Percentiles rank a stretch among this genome's conserved stretches.
Conservation (phyloP, 768 basidiomycete species). For the Amanita jacksonii region DNA sequence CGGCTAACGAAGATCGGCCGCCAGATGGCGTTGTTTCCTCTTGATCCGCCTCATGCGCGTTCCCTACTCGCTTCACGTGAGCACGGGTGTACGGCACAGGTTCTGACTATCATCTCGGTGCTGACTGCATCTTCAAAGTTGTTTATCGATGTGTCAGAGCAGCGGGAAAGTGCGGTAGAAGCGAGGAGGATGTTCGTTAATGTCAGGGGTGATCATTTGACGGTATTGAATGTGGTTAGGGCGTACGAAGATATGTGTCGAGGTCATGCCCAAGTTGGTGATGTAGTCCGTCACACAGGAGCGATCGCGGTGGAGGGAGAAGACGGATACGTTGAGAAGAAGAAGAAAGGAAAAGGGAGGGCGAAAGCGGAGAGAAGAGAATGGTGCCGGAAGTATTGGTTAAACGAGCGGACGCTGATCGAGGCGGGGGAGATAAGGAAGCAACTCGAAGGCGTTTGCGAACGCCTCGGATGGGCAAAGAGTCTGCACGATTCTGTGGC, state of each 20-base stretch:
- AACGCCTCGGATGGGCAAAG: slow-evolving; percentile 27
- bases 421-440: slow-evolving; percentile 74
- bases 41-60: slow-evolving; percentile 80
- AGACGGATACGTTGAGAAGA: not conserved
- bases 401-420: slow-evolving; percentile 73
- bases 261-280: slow-evolving; percentile 25
- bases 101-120: slow-evolving; percentile 79
- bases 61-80: slow-evolving; percentile 71
- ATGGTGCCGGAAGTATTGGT: slow-evolving; percentile 80
- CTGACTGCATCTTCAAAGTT: slow-evolving; percentile 74
- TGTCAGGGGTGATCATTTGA: slow-evolving; percentile 84
- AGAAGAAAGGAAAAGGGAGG: slow-evolving; percentile 4
- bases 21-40: slow-evolving; percentile 83
- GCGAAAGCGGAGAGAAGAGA: slow-evolving; percentile 5
- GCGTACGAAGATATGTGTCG: slow-evolving; percentile 62
- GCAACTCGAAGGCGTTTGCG: slow-evolving; percentile 65
- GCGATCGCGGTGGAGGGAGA: slow-evolving; percentile 20
- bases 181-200: slow-evolving; percentile 75
- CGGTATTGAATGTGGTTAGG: slow-evolving; percentile 74
- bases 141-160: slow-evolving; percentile 68
- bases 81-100: slow-evolving; percentile 63
- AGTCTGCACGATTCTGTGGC: slow-evolving; percentile 49
- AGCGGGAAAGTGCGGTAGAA: slow-evolving; percentile 62
- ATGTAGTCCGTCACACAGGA: slow-evolving; percentile 30
- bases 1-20: slow-evolving; percentile 65